Evolutionary conservation across 208 protist species (phyloP).

Genomic region (Acanthamoeba polyphaga): DNA sequence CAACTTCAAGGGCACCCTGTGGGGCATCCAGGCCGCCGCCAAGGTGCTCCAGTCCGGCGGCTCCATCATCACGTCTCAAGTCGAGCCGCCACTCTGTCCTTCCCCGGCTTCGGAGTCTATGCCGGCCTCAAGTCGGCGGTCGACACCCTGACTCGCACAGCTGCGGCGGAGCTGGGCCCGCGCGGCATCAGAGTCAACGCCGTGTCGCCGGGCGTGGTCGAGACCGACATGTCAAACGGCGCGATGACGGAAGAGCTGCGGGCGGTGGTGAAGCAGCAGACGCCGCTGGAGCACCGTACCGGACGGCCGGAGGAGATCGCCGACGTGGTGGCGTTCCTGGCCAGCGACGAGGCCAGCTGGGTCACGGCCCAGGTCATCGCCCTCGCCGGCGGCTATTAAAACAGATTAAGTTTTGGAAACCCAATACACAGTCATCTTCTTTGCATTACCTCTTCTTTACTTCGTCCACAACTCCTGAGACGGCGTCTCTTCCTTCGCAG

Average conservation of each 20-base stretch:
- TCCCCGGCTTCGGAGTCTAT: no score
- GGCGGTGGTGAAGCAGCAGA: neutral
- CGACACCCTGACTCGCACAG: no score
- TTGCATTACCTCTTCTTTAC: no score
- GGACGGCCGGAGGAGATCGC: neutral
- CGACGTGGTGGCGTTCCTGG: neutral
- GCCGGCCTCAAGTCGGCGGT: no score
- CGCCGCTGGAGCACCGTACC: neutral
- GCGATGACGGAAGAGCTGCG: neutral
- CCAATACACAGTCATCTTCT: no score
- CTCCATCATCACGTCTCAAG: constrained; percentile 48
- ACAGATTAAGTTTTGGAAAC: no score
- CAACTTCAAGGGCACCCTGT: constrained; percentile 10
- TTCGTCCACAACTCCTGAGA: no score
- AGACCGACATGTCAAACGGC: neutral
- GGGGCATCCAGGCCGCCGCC: neutral
- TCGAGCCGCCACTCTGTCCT: no score
- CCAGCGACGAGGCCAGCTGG: neutral
- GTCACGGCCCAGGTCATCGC: neutral
- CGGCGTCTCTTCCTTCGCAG: no score
- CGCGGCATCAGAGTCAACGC: no score
- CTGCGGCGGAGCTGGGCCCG: no score
- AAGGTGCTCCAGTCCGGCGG: neutral
- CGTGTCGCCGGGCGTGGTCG: neutral
- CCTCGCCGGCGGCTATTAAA: neutral